These are phyloP conservation scores for Coemansia sp. DNA, from an alignment of 192 early-diverging fungal species.

Conservation along the genomic window DNA sequence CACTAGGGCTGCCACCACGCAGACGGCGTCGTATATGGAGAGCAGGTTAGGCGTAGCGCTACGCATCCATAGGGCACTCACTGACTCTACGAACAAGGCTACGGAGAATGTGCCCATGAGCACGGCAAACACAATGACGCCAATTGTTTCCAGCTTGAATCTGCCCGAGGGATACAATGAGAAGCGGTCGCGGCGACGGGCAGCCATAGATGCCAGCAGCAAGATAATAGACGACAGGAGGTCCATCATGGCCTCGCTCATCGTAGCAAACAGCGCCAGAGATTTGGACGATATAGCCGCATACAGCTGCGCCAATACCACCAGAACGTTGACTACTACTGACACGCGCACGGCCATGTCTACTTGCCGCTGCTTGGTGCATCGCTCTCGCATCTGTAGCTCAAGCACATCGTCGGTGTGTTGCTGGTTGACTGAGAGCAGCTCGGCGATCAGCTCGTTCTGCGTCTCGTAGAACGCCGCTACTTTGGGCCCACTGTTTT, in stretches of 20 bases:
- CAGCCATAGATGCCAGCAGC: conserved; percentile 63
- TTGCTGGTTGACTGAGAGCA: conserved; percentile 51
- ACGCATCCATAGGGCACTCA: conserved; percentile 57
- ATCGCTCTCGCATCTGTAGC: conserved; percentile 36
- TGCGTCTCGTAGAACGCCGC: conserved; percentile 55
- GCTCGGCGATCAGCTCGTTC: conserved; percentile 50
- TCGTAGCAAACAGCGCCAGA: conserved; percentile 75
- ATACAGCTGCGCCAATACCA: conserved; percentile 68
- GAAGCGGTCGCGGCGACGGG: conserved; percentile 60
- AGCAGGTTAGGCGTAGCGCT: conserved; percentile 55
- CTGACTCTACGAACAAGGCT: conserved; percentile 69
- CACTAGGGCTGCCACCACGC: conserved; percentile 60
- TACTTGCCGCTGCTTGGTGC: conserved; percentile 43
- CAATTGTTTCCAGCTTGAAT: conserved; percentile 73
- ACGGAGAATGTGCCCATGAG: conserved; percentile 77
- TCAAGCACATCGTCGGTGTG: conserved; percentile 50
- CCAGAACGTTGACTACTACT: conserved; percentile 64
- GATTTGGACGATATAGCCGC: conserved; percentile 76
- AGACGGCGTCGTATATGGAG: conserved; percentile 52
- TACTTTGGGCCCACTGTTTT: conserved; percentile 33
- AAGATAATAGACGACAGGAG: conserved; percentile 67
- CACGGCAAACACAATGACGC: conserved; percentile 76
- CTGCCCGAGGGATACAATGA: conserved; percentile 78
- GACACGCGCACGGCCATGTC: conserved; percentile 70
- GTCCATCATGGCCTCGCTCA: conserved; percentile 84